Percentiles rank a stretch among this genome's conserved stretches.
phyloP scores from a whole-genome alignment of 169 alveolate genomes.

The Cryptosporidium xiaoi region DNA sequence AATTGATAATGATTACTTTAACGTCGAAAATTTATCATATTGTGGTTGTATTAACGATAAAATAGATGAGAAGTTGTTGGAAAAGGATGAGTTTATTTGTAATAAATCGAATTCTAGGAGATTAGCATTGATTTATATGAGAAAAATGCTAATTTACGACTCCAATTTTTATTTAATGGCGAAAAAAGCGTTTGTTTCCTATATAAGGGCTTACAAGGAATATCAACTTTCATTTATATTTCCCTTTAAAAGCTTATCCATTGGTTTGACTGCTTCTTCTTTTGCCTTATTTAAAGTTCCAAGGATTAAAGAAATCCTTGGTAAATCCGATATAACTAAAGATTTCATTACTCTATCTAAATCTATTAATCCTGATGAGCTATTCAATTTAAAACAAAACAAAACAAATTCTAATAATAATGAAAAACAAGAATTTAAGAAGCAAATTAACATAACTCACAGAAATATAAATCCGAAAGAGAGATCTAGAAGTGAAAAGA shows the following conservation, averaged over 20 bases:
- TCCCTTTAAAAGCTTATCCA: slow-evolving; percentile 84
- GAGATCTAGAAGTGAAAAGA: slow-evolving; percentile 82
- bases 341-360: slow-evolving; percentile 81
- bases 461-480: too few relatives aligned
- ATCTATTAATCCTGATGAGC: slow-evolving; percentile 50
- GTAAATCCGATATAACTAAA: slow-evolving; percentile 80
- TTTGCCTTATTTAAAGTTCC: slow-evolving; percentile 90
- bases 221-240: slow-evolving; percentile 88
- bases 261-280: slow-evolving; percentile 91
- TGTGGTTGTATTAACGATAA: not conserved
- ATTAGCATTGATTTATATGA: slow-evolving; percentile 43
- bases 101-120: slow-evolving; percentile 4
- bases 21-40: slow-evolving; percentile 18
- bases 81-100: slow-evolving; percentile 34
- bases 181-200: slow-evolving; percentile 91
- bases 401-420: slow-evolving; percentile 77
- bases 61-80: slow-evolving; percentile 43
- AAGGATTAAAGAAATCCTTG: slow-evolving; percentile 92
- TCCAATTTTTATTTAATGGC: slow-evolving; percentile 89
- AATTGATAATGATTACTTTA: not conserved
- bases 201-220: slow-evolving; percentile 92
- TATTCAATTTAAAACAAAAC: slow-evolving; percentile 71
- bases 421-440: slow-evolving; percentile 26
- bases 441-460: slow-evolving; percentile 22
- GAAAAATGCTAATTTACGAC: slow-evolving; percentile 81